A percentile compares a stretch with the other conserved stretches of the same genome.
Evolutionary conservation across 202 grass and related monocot species (phyloP).

Genomic region (Panicum virgatum): DNA sequence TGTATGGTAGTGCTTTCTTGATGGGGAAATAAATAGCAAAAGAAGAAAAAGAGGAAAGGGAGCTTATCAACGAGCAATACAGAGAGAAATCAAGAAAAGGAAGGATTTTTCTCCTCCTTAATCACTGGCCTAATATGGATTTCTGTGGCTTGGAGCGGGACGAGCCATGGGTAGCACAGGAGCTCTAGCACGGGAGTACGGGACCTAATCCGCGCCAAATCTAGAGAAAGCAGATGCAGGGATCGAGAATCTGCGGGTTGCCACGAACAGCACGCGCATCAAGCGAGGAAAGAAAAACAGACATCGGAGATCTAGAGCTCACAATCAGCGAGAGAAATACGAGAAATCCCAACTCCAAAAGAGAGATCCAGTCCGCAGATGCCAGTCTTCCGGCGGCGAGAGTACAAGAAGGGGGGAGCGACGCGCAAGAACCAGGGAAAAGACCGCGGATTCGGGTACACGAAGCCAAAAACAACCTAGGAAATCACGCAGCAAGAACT

Average conservation of each 20-base stretch:
- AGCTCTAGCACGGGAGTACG: not conserved
- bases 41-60: constrained; percentile 24
- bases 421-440: not conserved
- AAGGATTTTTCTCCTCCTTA: constrained; percentile 21
- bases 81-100: constrained; percentile 11
- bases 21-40: constrained; percentile 58
- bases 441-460: not conserved
- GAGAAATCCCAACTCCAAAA: not conserved
- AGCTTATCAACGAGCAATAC: constrained; percentile 18
- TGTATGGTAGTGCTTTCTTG: constrained; percentile 58
- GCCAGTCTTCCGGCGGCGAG: not conserved
- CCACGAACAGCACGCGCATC: constrained; percentile 30
- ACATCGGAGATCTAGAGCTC: constrained; percentile 45
- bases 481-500: constrained; percentile 29
- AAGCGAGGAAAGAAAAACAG: constrained; percentile 3
- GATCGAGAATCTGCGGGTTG: constrained; percentile 8
- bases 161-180: constrained; percentile 6
- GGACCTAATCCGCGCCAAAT: constrained; percentile 35
- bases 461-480: constrained; percentile 9
- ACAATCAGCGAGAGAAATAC: not conserved
- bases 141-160: constrained; percentile 24
- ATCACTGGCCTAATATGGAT: constrained; percentile 13
- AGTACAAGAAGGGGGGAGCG: too few species aligned
- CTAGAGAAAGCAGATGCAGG: constrained; percentile 1
- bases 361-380: constrained; percentile 22